Evolutionary conservation across 192 early-diverging fungal species (phyloP).

Genomic region (Coemansia aciculifera): DNA sequence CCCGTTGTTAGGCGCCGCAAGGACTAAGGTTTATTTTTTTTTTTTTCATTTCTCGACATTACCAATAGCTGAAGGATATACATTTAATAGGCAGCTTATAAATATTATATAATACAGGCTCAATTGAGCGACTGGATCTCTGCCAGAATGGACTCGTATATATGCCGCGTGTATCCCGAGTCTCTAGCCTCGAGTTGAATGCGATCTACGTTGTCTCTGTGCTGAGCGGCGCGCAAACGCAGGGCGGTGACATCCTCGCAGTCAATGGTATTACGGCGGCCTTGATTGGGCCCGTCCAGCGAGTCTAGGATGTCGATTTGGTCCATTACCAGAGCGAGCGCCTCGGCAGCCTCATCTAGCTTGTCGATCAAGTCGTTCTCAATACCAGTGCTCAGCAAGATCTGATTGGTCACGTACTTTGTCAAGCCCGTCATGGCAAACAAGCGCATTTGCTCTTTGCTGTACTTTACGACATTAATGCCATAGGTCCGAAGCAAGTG

Average conservation of each 20-base stretch:
- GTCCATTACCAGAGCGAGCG: slow-evolving; percentile 7
- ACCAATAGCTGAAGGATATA: background rate
- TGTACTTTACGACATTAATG: slow-evolving; percentile 48
- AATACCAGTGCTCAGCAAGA: slow-evolving; percentile 48
- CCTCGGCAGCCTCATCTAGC: slow-evolving; percentile 23
- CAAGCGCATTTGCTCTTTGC: slow-evolving; percentile 43
- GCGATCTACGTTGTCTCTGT: slow-evolving; percentile 8
- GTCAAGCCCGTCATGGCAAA: slow-evolving; percentile 40
- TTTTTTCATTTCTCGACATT: background rate
- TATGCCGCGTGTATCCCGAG: slow-evolving; percentile 28
- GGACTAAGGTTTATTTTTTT: background rate
- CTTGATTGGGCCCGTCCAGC: background rate
- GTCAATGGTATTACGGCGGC: background rate
- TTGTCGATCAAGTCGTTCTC: slow-evolving; percentile 50
- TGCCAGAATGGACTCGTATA: slow-evolving; percentile 42
- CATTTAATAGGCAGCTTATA: background rate
- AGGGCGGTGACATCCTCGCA: background rate
- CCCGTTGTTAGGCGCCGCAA: slow-evolving; percentile 21
- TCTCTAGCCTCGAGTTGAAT: slow-evolving; percentile 26
- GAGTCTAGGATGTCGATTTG: slow-evolving; percentile 29
- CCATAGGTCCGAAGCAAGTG: slow-evolving; percentile 10
- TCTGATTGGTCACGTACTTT: slow-evolving; percentile 50
- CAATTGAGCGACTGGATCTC: slow-evolving; percentile 23
- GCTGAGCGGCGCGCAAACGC: background rate
- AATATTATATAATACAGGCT: slow-evolving; percentile 14